Conservation (phyloP, 179 eudicot species). For the Sideroxylon spinosum region DNA sequence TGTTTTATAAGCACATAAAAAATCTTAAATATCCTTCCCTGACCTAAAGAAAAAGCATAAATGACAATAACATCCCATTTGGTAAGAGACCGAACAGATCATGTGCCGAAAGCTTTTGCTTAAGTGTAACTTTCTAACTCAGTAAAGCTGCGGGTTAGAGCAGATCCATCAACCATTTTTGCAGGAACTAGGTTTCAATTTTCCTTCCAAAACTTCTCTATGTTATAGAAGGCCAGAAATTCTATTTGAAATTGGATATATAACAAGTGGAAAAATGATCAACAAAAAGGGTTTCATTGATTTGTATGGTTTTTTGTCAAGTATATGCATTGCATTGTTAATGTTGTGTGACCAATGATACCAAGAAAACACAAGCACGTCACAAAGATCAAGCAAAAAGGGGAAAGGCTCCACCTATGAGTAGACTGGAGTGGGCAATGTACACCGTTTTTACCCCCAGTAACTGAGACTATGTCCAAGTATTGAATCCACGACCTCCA, state of each 20-base stretch:
- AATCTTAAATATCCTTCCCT: not conserved
- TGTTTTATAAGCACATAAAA: not conserved
- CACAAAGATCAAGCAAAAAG: no score
- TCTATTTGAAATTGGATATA: no score
- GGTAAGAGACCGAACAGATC: not conserved
- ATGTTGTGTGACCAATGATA: no score
- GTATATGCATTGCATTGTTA: not conserved
- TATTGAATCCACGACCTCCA: no score
- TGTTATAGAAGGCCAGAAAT: not conserved
- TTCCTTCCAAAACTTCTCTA: not conserved
- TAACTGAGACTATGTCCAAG: no score
- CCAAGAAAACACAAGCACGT: no score
- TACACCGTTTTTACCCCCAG: no score
- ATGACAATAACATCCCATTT: not conserved
- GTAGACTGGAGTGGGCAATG: no score
- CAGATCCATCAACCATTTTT: not conserved
- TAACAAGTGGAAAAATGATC: no score
- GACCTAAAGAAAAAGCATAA: not conserved
- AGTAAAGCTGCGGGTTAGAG: not conserved
- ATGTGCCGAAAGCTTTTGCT: not conserved
- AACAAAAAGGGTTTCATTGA: not conserved
- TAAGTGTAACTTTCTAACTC: not conserved
- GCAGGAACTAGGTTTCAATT: not conserved
- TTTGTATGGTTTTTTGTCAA: no score
- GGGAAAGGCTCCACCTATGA: no score